phyloP scores from a whole-genome alignment of 768 basidiomycete genomes.

The Mycena filopes region DNA sequence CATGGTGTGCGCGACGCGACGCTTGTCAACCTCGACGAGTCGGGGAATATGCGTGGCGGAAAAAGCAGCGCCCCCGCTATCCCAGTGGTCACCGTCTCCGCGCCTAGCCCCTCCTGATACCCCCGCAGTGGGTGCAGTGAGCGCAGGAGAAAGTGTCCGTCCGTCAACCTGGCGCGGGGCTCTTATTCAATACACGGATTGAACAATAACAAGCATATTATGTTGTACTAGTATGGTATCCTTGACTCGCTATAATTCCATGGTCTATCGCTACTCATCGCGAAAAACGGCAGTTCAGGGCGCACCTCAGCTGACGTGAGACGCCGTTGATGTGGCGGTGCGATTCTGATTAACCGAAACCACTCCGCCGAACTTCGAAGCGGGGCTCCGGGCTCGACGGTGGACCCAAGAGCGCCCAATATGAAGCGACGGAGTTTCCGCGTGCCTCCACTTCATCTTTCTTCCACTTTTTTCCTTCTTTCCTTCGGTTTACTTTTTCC shows the following conservation, averaged over 20 bases:
- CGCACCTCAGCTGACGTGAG: too few species aligned
- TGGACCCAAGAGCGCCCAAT: not conserved
- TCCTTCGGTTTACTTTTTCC: not conserved
- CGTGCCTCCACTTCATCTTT: not conserved
- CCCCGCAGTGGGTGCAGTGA: not conserved
- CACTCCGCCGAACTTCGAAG: too few species aligned
- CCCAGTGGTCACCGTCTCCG: conserved; percentile 22
- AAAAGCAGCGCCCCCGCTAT: not conserved
- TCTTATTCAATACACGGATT: conserved; percentile 2
- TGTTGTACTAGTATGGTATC: conserved; percentile 5
- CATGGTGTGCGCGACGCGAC: conserved; percentile 31
- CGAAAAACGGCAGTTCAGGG: not conserved
- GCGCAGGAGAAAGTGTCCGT: too few species aligned
- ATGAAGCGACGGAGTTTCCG: not conserved
- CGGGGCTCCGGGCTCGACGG: too few species aligned
- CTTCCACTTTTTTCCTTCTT: not conserved
- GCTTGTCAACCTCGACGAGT: conserved; percentile 15
- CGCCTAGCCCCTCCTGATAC: conserved; percentile 16
- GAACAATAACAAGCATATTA: not conserved
- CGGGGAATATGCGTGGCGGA: not conserved
- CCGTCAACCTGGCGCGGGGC: not conserved
- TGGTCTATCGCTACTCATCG: not conserved
- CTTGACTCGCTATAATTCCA: not conserved
- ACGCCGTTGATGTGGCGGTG: not conserved
- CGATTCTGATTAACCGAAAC: too few species aligned